Evolutionary conservation across 345 rosid species (phyloP).

Genomic region (Euphorbia peplus): DNA sequence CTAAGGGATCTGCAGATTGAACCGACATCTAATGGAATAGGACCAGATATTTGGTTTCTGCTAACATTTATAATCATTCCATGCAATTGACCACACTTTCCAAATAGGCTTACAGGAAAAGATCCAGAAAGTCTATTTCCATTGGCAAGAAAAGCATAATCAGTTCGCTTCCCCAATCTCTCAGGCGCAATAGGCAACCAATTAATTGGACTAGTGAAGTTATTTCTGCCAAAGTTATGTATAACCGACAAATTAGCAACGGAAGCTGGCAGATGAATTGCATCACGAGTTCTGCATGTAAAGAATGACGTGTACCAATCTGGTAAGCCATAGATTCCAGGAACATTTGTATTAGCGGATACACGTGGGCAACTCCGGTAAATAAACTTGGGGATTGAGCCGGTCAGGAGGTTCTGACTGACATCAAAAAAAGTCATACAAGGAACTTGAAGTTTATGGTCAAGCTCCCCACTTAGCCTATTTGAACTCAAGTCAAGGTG

Average conservation of each 20-base stretch:
- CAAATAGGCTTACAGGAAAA: constrained; percentile 23
- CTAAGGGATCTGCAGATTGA: constrained; percentile 27
- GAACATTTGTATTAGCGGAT: neutral
- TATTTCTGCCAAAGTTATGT: constrained; percentile 29
- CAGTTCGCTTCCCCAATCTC: constrained; percentile 19
- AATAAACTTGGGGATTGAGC: constrained; percentile 25
- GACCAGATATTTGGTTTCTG: constrained; percentile 24
- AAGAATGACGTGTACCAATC: constrained; percentile 16
- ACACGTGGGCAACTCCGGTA: constrained; percentile 14
- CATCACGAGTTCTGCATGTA: constrained; percentile 5
- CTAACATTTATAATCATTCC: constrained; percentile 28
- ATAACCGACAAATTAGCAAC: constrained; percentile 13
- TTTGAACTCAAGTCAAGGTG: constrained; percentile 37
- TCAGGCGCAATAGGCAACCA: constrained; percentile 23
- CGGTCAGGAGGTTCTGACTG: constrained; percentile 28
- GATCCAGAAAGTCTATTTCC: constrained; percentile 29
- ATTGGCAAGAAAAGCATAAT: constrained; percentile 32
- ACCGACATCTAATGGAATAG: constrained; percentile 22
- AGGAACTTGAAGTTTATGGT: constrained; percentile 29
- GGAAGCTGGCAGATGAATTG: constrained; percentile 11
- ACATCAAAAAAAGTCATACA: constrained; percentile 32
- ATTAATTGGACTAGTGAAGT: constrained; percentile 22
- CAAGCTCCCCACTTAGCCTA: constrained; percentile 27
- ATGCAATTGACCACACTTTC: constrained; percentile 18
- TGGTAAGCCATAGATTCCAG: constrained; percentile 2